phyloP scores from a whole-genome alignment of 805 yeast species.

The Brettanomyces nanus region DNA sequence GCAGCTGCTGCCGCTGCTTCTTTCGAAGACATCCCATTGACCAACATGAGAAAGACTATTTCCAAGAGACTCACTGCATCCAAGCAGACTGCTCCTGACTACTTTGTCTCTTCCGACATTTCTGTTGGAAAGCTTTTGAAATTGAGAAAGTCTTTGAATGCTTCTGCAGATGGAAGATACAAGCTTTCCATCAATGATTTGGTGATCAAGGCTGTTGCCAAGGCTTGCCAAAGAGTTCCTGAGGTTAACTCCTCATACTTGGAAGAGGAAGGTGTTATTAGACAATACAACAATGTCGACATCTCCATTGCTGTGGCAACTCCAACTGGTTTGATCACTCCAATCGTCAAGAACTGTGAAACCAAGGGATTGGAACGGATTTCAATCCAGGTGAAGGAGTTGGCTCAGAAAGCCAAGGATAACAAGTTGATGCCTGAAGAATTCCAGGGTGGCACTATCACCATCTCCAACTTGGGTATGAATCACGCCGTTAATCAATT shows the following conservation, averaged over 20 bases:
- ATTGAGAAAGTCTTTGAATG: slow-evolving; percentile 84
- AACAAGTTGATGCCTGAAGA: slow-evolving; percentile 93
- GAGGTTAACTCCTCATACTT: slow-evolving; percentile 93
- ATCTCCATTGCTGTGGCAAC: slow-evolving; percentile 98
- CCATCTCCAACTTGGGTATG: slow-evolving; percentile 99
- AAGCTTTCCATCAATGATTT: slow-evolving; percentile 91
- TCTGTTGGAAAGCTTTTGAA: slow-evolving; percentile 86
- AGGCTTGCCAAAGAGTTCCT: slow-evolving; percentile 85
- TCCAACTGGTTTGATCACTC: slow-evolving; percentile 94
- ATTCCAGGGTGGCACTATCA: slow-evolving; percentile 98
- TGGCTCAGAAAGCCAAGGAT: slow-evolving; percentile 93
- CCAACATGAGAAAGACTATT: slow-evolving; percentile 90
- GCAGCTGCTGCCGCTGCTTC: slow-evolving; percentile 45
- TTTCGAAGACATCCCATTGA: slow-evolving; percentile 77
- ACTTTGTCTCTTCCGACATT: slow-evolving; percentile 80
- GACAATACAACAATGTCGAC: slow-evolving; percentile 88
- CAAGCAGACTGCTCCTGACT: slow-evolving; percentile 81
- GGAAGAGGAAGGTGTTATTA: slow-evolving; percentile 78
- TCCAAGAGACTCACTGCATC: slow-evolving; percentile 84
- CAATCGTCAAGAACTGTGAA: slow-evolving; percentile 86
- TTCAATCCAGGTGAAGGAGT: slow-evolving; percentile 78
- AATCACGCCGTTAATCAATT: slow-evolving; percentile 86
- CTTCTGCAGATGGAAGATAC: slow-evolving; percentile 77
- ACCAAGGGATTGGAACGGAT: slow-evolving; percentile 77
- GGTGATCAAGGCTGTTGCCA: slow-evolving; percentile 87